phyloP scores from a whole-genome alignment of 2,329 filamentous ascomycete species.

The Cladophialophora immunda region DNA sequence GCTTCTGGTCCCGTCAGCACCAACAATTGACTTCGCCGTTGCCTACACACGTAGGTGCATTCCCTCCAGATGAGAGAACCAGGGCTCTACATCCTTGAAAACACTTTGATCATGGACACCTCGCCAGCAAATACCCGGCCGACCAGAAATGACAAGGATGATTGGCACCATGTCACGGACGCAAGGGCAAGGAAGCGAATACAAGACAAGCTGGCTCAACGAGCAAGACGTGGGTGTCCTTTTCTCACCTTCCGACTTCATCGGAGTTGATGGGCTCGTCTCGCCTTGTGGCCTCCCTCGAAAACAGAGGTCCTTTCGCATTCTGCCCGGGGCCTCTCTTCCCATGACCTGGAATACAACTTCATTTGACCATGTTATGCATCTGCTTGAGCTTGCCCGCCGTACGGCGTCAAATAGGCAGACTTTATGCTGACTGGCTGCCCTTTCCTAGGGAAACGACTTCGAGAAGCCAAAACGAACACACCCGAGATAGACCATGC shows the following conservation, averaged over 20 bases:
- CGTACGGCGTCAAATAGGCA: neutral
- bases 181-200: constrained; percentile 50
- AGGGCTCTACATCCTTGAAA: neutral
- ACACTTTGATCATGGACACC: neutral
- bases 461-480: constrained; percentile 10
- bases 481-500: neutral
- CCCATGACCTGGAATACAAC: neutral
- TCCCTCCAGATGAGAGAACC: neutral
- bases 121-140: neutral
- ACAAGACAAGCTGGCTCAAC: constrained; percentile 50
- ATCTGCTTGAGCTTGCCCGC: neutral
- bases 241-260: constrained; percentile 22
- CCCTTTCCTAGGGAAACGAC: constrained; percentile 4
- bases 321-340: neutral
- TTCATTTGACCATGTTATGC: neutral
- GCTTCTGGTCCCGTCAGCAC: too few relatives aligned
- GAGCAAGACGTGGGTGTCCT: constrained; percentile 45
- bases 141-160: constrained; percentile 11
- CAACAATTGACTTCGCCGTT: neutral
- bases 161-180: constrained; percentile 47
- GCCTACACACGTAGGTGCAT: neutral
- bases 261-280: neutral
- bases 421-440: neutral
- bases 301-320: neutral
- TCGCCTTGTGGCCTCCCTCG: neutral